These are phyloP conservation scores for Termitomyces sp. DNA, from an alignment of 768 basidiomycete genomes.

Conservation along the genomic window DNA sequence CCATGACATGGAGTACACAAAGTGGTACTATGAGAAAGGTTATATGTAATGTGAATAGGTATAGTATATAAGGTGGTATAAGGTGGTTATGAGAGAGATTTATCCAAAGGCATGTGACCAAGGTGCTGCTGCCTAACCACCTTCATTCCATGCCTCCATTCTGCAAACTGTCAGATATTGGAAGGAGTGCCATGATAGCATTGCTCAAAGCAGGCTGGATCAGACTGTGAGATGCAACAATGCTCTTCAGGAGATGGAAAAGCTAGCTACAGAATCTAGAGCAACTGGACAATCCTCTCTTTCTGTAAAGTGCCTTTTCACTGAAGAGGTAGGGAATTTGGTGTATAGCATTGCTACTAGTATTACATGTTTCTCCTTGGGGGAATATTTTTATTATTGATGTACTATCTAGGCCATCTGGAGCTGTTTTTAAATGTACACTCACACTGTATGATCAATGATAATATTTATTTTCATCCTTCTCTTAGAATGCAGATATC, in stretches of 20 bases:
- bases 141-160: no score
- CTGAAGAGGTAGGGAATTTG: conserved; percentile 44
- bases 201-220: conserved; percentile 66
- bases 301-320: conserved; percentile 59
- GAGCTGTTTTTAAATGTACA: conserved; percentile 78
- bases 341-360: conserved; percentile 23
- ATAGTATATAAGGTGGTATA: no score
- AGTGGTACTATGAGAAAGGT: no score
- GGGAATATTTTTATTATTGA: no score
- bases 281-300: conserved; percentile 25
- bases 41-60: no score
- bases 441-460: not conserved
- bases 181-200: conserved; percentile 60
- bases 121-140: no score
- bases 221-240: conserved; percentile 57
- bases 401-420: conserved; percentile 43
- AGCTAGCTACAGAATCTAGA: conserved; percentile 29
- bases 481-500: conserved; percentile 68
- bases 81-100: no score
- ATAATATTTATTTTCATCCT: not conserved
- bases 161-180: conserved; percentile 48
- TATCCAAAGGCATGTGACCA: no score
- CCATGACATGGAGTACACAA: no score
- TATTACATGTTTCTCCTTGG: no score
- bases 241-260: conserved; percentile 53